A percentile compares a stretch with the other conserved stretches of the same genome.
Conservation (phyloP, 331 rosid genomes). For the Ulmus americana region DNA sequence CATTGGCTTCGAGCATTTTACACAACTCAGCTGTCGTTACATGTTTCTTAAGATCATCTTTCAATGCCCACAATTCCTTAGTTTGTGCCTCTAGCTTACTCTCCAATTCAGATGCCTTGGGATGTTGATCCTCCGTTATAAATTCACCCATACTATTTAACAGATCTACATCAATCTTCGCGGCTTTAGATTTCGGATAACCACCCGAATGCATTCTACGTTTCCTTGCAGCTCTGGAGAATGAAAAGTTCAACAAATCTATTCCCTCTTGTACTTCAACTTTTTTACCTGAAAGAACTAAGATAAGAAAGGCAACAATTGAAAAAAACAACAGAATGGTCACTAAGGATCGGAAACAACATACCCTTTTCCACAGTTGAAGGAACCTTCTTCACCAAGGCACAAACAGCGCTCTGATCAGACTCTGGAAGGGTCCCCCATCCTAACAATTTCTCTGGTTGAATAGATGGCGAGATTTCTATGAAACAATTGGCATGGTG, state of each 20-base stretch:
- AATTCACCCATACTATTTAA: slow-evolving; percentile 40
- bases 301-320: slow-evolving; percentile 15
- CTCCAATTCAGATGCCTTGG: slow-evolving; percentile 41
- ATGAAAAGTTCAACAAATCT: slow-evolving; percentile 22
- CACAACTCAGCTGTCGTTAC: slow-evolving; percentile 69
- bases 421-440: slow-evolving; percentile 68
- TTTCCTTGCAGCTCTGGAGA: slow-evolving; percentile 55
- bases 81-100: slow-evolving; percentile 59
- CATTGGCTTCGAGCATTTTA: slow-evolving; percentile 67
- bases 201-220: slow-evolving; percentile 44
- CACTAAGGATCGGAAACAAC: slow-evolving; percentile 11
- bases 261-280: slow-evolving; percentile 29
- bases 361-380: slow-evolving; percentile 44
- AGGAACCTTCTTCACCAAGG: slow-evolving; percentile 39
- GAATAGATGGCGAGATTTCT: slow-evolving; percentile 56
- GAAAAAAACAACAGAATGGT: slow-evolving; percentile 3
- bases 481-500: slow-evolving; percentile 81
- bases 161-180: slow-evolving; percentile 50
- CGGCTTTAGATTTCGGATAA: slow-evolving; percentile 54
- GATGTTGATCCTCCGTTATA: slow-evolving; percentile 4
- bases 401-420: slow-evolving; percentile 62
- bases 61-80: slow-evolving; percentile 73
- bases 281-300: slow-evolving; percentile 33
- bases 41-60: slow-evolving; percentile 76
- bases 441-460: slow-evolving; percentile 74